These are phyloP conservation scores for Taphrina deformans DNA, from an alignment of 1,139 yeast species.

Conservation along the genomic window DNA sequence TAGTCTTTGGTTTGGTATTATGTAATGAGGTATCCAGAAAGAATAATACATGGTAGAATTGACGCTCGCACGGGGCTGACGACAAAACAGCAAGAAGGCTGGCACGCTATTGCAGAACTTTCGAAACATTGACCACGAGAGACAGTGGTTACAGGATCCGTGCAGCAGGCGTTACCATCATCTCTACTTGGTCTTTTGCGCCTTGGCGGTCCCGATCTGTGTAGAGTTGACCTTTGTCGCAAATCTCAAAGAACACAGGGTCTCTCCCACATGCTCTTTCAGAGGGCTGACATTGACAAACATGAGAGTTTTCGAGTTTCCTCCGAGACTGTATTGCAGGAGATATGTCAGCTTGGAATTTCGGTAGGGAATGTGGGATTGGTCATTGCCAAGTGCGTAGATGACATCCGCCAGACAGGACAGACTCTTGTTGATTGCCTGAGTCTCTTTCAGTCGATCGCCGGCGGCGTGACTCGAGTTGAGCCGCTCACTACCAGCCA, in stretches of 20 bases:
- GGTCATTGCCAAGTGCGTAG: slow-evolving; percentile 57
- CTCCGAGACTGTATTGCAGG: slow-evolving; percentile 79
- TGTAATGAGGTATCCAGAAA: background rate
- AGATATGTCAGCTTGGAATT: slow-evolving; percentile 71
- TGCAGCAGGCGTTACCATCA: background rate
- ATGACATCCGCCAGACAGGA: slow-evolving; percentile 92
- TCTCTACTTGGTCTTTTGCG: slow-evolving; percentile 18
- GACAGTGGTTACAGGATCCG: background rate
- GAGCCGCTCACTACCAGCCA: slow-evolving; percentile 90
- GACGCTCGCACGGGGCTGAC: no score
- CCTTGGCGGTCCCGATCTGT: slow-evolving; percentile 29
- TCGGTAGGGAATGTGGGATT: slow-evolving; percentile 57
- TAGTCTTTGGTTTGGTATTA: background rate
- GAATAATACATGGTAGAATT: background rate
- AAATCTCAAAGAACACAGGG: slow-evolving; percentile 80
- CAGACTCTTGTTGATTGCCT: slow-evolving; percentile 81
- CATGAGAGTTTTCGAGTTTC: slow-evolving; percentile 87
- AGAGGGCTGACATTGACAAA: slow-evolving; percentile 84
- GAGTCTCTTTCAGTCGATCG: slow-evolving; percentile 80
- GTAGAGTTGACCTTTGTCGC: slow-evolving; percentile 60
- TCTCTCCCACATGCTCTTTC: slow-evolving; percentile 64
- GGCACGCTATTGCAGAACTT: background rate
- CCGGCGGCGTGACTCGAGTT: slow-evolving; percentile 65
- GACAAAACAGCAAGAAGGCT: background rate
- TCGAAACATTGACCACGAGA: no score